Evolutionary conservation across 345 rosid genomes (phyloP).

Genomic region (Linum trigynum): DNA sequence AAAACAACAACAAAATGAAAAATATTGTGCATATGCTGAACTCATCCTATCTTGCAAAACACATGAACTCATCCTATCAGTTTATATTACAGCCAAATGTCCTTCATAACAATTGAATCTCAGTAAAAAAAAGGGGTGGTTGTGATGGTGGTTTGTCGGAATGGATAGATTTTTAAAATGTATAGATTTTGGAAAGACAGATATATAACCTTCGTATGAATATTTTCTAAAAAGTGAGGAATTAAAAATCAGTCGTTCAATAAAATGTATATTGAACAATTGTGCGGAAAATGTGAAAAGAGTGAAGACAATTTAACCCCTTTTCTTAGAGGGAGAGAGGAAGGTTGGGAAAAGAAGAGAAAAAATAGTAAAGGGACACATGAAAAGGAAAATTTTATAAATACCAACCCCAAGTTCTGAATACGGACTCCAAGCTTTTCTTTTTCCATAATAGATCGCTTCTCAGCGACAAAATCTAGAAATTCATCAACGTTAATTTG

Average conservation of each 20-base stretch:
- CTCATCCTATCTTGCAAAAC: background rate
- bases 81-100: no score
- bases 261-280: background rate
- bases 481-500: conserved; percentile 45
- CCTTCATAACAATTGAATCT: no score
- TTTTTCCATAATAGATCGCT: conserved; percentile 38
- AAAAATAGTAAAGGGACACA: background rate
- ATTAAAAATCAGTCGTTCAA: background rate
- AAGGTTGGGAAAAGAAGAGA: background rate
- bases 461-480: conserved; percentile 54
- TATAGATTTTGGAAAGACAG: no score
- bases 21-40: background rate
- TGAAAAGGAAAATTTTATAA: background rate
- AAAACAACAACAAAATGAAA: background rate
- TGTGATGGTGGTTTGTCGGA: no score
- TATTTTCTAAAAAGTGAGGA: background rate
- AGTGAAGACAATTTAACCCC: no score
- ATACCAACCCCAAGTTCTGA: conserved; percentile 63
- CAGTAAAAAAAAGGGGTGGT: no score
- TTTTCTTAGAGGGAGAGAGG: background rate
- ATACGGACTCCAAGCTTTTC: conserved; percentile 75
- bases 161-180: no score
- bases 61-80: no score
- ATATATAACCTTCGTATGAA: no score
- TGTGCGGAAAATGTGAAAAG: background rate